Evolutionary conservation across 331 rosid species (phyloP), one percentile per base, ranked within the genome.

Genomic region (Erythrophleum ivorense): DNA sequence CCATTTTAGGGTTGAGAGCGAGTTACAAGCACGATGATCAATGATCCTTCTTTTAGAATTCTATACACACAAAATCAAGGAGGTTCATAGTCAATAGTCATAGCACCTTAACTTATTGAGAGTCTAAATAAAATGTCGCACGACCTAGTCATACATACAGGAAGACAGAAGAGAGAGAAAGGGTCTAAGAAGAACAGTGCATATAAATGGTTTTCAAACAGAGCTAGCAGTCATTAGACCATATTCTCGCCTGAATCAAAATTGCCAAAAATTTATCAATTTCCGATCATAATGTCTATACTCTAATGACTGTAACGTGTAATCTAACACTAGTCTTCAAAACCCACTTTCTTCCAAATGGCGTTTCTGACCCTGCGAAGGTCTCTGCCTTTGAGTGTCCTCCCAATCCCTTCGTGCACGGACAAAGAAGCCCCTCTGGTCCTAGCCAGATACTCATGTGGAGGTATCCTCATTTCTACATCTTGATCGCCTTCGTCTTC

Each of bases 331-430:
- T 79, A 92, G 78, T 87, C 92, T 78, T 93, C 96, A 81, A 95
- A 91, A 6, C 97, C 97, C 9, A 92, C 88, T 78, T 86, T 88
- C 85, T 95, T 83, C 99, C 98, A 95, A 78, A 95, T 91, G 10
- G 98, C 94, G 81, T 95, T 95, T 43, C 99, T 91, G n/a, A 95
- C 97, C 60, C 92, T 82, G 34, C 95, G 84, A 87, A 93, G 80
- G 78, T 93, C 99, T 15, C 94, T 88, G 1, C 98, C 98, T 78
- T 95, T 95, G 52, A 95, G 88, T 72, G 99, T 95, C 80, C 99
- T 86, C 34, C 99, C 98, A 38, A 78, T 82, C 14, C 99, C 99
- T 88, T 95, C 99, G 59, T 93, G 99, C 15, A 95, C 99, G 0
- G 99, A 95, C 14, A 88, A 78, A 29, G 98, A 95, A 49, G 97